A percentile compares a stretch with the other conserved stretches of the same genome.
phyloP scores from a whole-genome alignment of 148 eudicot genomes.

The Talinum fruticosum region DNA sequence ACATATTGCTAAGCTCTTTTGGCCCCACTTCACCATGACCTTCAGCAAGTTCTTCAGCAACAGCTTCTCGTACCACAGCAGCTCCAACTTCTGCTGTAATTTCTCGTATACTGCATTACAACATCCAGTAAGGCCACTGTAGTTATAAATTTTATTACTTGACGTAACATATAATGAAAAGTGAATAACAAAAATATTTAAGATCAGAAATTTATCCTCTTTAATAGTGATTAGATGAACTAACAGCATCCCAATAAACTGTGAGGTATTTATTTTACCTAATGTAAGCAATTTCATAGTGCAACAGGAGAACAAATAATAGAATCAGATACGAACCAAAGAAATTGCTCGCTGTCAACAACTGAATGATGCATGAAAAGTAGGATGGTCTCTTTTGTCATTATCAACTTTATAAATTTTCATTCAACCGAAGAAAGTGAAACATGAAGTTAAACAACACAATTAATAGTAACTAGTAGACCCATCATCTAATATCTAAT shows the following conservation, averaged over 20 bases:
- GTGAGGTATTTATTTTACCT: neutral
- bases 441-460: too few species aligned
- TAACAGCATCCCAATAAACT: neutral
- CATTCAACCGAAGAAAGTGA: neutral
- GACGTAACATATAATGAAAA: neutral
- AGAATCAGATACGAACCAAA: neutral
- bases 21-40: slow-evolving; percentile 82
- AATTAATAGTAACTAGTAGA: too few species aligned
- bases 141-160: neutral
- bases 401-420: neutral
- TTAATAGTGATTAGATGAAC: neutral
- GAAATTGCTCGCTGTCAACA: neutral
- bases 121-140: neutral
- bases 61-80: slow-evolving; percentile 76
- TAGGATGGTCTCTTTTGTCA: neutral
- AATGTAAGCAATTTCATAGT: neutral
- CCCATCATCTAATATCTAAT: too few species aligned
- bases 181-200: neutral
- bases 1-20: slow-evolving; percentile 69
- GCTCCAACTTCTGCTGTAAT: slow-evolving; percentile 93
- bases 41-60: slow-evolving; percentile 77
- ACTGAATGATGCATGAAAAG: neutral
- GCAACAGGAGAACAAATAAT: neutral
- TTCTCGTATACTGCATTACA: slow-evolving; percentile 69
- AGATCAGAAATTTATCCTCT: neutral